These are phyloP conservation scores for Colletotrichum truncatum DNA, from an alignment of 2,329 filamentous ascomycete species.

Conservation along the genomic window DNA sequence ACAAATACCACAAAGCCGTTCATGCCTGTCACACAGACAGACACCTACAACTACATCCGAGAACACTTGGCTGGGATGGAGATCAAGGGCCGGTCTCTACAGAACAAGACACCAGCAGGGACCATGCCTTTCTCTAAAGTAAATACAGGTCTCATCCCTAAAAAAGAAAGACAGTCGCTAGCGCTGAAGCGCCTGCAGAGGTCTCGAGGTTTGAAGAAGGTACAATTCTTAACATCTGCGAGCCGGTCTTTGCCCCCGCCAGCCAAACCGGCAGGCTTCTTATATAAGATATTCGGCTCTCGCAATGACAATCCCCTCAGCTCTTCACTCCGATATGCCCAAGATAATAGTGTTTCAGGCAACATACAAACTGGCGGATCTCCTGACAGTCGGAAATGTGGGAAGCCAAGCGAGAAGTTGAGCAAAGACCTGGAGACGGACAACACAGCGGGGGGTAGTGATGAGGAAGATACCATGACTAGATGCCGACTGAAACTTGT, in stretches of 20 bases:
- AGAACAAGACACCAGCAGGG: neutral
- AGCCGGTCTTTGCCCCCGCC: neutral
- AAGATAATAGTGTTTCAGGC: neutral
- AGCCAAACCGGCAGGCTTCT: neutral
- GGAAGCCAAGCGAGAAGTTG: neutral
- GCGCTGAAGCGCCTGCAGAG: slow-evolving; percentile 25
- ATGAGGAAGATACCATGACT: neutral
- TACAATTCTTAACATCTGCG: slow-evolving; percentile 16
- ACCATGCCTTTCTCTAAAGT: neutral
- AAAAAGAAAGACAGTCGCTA: slow-evolving; percentile 7
- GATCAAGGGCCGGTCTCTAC: neutral
- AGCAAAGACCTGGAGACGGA: neutral
- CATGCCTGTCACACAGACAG: slow-evolving; percentile 9
- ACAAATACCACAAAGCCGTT: neutral
- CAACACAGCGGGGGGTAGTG: slow-evolving; percentile 1
- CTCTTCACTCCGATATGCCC: neutral
- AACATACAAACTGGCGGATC: slow-evolving; percentile 8
- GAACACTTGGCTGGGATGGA: slow-evolving; percentile 22
- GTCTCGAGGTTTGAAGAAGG: slow-evolving; percentile 18
- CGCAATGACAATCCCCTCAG: neutral
- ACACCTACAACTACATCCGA: slow-evolving; percentile 17
- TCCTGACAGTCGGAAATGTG: neutral
- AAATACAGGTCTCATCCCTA: neutral
- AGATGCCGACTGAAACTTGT: slow-evolving; percentile 6
- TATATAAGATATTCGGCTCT: slow-evolving; percentile 11